These are phyloP conservation scores for Rhodomyrtus tomentosa DNA, from an alignment of 345 rosid genomes.

Conservation along the genomic window DNA sequence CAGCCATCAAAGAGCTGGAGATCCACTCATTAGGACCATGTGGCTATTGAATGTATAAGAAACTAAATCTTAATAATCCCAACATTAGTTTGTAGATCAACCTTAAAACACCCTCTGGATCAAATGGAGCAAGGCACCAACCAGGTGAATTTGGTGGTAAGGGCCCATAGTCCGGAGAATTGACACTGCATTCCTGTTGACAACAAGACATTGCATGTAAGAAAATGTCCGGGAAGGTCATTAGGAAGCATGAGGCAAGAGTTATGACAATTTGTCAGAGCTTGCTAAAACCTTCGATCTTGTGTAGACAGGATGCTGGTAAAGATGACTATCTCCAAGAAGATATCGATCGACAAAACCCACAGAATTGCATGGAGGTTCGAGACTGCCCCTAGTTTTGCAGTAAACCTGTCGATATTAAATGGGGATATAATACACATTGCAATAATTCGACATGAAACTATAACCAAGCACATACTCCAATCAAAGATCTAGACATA, in stretches of 20 bases:
- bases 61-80: background rate
- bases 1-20: conserved; percentile 47
- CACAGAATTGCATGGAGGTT: conserved; percentile 53
- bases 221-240: background rate
- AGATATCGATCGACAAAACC: conserved; percentile 37
- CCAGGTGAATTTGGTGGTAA: conserved; percentile 39
- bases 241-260: background rate
- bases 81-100: background rate
- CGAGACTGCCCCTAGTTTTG: conserved; percentile 42
- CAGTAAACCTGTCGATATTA: conserved; percentile 28
- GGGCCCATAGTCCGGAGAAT: conserved; percentile 54
- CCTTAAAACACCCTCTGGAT: conserved; percentile 57
- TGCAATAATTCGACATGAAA: background rate
- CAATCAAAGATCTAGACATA: background rate
- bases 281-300: conserved; percentile 29
- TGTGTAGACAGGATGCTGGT: conserved; percentile 38
- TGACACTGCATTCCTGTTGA: conserved; percentile 48
- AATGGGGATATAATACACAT: background rate
- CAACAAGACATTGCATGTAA: background rate
- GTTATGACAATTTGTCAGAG: background rate
- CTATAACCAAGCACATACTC: background rate
- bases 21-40: background rate
- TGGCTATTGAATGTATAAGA: background rate
- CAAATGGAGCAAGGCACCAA: conserved; percentile 61
- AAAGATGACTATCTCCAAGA: conserved; percentile 42